These are phyloP conservation scores for Debaryomyces udenii DNA, from an alignment of 1,139 yeast species.

Conservation along the genomic window DNA sequence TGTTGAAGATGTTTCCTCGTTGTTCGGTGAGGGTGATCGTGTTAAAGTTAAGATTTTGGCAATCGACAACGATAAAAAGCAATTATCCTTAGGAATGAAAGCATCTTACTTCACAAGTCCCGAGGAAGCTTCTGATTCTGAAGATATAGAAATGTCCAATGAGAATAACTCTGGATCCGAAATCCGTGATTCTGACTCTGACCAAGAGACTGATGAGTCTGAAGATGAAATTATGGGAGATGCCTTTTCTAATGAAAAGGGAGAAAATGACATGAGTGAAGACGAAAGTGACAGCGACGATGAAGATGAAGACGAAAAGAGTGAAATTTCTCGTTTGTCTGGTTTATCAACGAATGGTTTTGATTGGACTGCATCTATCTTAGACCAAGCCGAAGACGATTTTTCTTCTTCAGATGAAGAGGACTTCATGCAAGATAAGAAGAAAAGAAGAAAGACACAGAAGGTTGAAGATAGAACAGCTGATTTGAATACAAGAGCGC, in stretches of 20 bases:
- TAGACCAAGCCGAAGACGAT: slow-evolving; percentile 72
- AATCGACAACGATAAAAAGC: slow-evolving; percentile 66
- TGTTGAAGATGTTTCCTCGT: slow-evolving; percentile 52
- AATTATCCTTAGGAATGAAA: slow-evolving; percentile 87
- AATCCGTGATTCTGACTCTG: slow-evolving; percentile 27
- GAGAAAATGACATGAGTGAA: slow-evolving; percentile 13
- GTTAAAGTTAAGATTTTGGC: slow-evolving; percentile 81
- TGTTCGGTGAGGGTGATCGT: slow-evolving; percentile 86
- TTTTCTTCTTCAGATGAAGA: slow-evolving; percentile 59
- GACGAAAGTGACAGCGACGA: slow-evolving; percentile 26
- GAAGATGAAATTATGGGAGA: slow-evolving; percentile 23
- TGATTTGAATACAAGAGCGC: slow-evolving; percentile 79
- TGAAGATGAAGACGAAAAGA: slow-evolving; percentile 23
- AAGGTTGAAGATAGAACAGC: slow-evolving; percentile 78
- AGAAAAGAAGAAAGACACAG: slow-evolving; percentile 48
- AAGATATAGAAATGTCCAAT: slow-evolving; percentile 27
- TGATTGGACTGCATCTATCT: slow-evolving; percentile 91
- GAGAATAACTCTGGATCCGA: slow-evolving; percentile 29
- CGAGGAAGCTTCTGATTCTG: slow-evolving; percentile 27
- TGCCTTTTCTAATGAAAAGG: slow-evolving; percentile 23
- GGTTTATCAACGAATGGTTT: slow-evolving; percentile 86
- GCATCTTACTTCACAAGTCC: slow-evolving; percentile 77
- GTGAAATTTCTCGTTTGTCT: slow-evolving; percentile 21
- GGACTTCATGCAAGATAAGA: slow-evolving; percentile 51
- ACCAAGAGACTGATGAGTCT: slow-evolving; percentile 27